Conservation (phyloP, 2,329 filamentous ascomycete genomes). For the Pseudogymnoascus sp. region DNA sequence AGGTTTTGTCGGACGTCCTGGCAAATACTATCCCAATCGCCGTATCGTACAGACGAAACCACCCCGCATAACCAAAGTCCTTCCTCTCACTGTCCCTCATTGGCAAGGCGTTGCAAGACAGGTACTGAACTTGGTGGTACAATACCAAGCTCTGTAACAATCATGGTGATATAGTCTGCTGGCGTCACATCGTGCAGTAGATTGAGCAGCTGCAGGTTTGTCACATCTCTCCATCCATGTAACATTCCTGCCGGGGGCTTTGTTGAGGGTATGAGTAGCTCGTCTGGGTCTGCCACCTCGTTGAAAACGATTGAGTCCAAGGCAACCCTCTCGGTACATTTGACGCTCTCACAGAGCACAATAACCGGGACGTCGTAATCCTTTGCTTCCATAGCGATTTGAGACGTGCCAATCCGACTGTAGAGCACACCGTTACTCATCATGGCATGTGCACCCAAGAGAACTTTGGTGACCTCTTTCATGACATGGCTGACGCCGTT, state of each 20-base stretch:
- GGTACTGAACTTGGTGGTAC: conserved; percentile 81
- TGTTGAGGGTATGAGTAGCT: conserved; percentile 36
- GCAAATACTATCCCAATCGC: background rate
- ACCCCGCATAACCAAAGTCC: conserved; percentile 1
- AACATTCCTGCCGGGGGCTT: conserved; percentile 30
- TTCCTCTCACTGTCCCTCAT: background rate
- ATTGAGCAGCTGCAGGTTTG: conserved; percentile 54
- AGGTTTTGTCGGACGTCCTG: background rate
- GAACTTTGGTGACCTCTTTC: conserved; percentile 50
- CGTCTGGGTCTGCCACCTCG: conserved; percentile 72
- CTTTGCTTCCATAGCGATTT: conserved; percentile 75
- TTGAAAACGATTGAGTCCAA: conserved; percentile 91
- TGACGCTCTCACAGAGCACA: conserved; percentile 88
- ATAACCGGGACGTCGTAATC: conserved; percentile 71
- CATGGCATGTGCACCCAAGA: conserved; percentile 88
- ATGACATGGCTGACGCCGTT: conserved; percentile 69
- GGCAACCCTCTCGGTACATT: conserved; percentile 84
- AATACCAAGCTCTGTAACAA: conserved; percentile 85
- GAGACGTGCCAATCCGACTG: conserved; percentile 76
- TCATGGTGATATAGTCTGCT: conserved; percentile 75
- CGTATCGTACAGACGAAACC: conserved; percentile 7
- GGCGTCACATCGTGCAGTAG: conserved; percentile 90
- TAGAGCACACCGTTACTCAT: conserved; percentile 91
- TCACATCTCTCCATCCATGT: conserved; percentile 47
- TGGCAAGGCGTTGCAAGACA: conserved; percentile 47